phyloP scores from a whole-genome alignment of 2,329 filamentous ascomycete genomes.

The Fusarium guadeloupense region DNA sequence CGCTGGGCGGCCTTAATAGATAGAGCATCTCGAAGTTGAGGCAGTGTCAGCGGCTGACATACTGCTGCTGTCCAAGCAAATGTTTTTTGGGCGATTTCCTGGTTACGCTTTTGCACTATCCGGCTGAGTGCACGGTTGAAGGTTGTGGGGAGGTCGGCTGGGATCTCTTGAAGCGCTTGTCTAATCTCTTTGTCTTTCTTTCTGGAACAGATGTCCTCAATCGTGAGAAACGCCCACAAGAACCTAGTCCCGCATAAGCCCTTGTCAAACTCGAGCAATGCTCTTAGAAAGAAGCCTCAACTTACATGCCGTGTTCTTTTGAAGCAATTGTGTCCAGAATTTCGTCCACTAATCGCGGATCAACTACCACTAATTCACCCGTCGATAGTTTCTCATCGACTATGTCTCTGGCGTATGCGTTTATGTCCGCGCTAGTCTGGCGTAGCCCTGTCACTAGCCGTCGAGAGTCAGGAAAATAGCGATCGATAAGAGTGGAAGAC shows the following conservation, averaged over 20 bases:
- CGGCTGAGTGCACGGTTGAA: conserved; percentile 18
- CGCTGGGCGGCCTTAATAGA: conserved; percentile 11
- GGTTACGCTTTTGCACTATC: background rate
- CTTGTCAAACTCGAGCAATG: background rate
- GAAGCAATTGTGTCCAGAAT: background rate
- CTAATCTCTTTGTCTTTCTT: conserved; percentile 18
- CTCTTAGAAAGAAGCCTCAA: background rate
- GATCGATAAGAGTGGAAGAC: background rate
- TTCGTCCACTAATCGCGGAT: background rate
- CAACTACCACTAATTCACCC: conserved; percentile 2
- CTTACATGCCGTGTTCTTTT: conserved; percentile 28
- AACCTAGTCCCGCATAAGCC: conserved; percentile 1
- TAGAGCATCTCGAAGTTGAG: conserved; percentile 16
- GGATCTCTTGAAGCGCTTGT: background rate
- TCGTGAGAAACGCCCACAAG: conserved; percentile 15
- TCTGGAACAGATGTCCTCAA: conserved; percentile 23
- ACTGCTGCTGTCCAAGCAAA: conserved; percentile 5
- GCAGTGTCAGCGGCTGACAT: background rate
- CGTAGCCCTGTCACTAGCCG: background rate
- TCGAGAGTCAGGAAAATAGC: background rate
- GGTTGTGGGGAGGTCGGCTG: conserved; percentile 1
- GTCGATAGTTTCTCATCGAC: background rate
- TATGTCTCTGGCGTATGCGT: conserved; percentile 4
- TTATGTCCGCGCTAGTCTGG: conserved; percentile 9
- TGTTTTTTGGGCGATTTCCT: background rate